Evolutionary conservation across 257 asterid species (phyloP), one percentile per base, ranked within the genome.

Genomic region (Avicennia marina): DNA sequence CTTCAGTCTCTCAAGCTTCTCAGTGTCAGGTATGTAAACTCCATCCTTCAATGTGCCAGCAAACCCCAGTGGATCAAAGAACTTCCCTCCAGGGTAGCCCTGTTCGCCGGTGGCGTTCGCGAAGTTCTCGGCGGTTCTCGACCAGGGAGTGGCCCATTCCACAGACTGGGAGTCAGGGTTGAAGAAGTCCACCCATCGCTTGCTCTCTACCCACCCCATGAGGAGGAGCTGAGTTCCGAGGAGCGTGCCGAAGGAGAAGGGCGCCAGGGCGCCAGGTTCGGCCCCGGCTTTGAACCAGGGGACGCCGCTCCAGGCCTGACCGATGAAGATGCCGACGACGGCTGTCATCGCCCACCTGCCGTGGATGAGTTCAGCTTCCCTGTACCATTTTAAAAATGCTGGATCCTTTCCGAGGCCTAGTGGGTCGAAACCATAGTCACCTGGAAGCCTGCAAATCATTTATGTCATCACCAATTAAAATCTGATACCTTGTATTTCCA

Each of bases 131-230:
- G 98, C 75, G 0, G 95, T 78, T 62, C 63, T 83, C 0, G 98
- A 91, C 98, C 97, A 91, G 2, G 98, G 98, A 0, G 98, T 91
- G 3, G 98, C 96, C 98, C 98, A 91, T 25, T 83, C 96, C 2
- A 91, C 79, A 2, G 97, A 81, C 15, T 91, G 98, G 0, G 98
- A 91, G 34, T 85, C 97, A 0, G 89, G 95, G 84, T 64, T 71
- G 87, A 88, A 91, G 84, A 83, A 91, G 62, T 91, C 98, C 0
- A 86, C 97, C 98, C 98, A 91, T 65, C 98, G 64, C 69, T 91
- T 88, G 90, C 95, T 82, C 79, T 91, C 97, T 17, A 91, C 98
- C 98, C 98, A 91, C 1, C 98, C 97, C 98, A 91, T 91, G 46
- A 91, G 90, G 21, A 91, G 72, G 17, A 91, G 90, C 45, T 91